A percentile compares a stretch with the other conserved stretches of the same genome.
Evolutionary conservation across 2,329 filamentous ascomycete species (phyloP).

Genomic region (Plectosphaerella cucumerina): DNA sequence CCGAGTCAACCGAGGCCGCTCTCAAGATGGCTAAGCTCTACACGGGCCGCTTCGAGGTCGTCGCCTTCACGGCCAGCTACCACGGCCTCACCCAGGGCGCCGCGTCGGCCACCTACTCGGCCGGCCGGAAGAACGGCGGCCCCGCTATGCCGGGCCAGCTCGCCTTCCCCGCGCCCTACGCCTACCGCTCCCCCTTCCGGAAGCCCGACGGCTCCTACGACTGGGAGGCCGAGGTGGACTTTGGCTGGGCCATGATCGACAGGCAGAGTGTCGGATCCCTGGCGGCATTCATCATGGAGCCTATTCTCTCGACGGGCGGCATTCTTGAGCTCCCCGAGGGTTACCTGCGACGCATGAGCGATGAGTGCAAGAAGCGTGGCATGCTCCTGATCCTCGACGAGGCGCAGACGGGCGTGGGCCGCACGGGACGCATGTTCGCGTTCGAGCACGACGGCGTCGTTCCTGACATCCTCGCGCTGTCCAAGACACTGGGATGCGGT

Average conservation of each 20-base stretch:
- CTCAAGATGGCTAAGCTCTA: constrained; percentile 60
- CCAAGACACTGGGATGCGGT: constrained; percentile 51
- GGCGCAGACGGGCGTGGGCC: constrained; percentile 54
- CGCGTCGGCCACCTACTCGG: constrained; percentile 47
- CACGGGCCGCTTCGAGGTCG: constrained; percentile 61
- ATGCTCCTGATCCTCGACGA: constrained; percentile 59
- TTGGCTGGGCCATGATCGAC: constrained; percentile 58
- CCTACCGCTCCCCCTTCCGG: constrained; percentile 58
- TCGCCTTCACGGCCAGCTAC: constrained; percentile 54
- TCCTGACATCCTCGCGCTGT: constrained; percentile 45
- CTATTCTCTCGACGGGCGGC: constrained; percentile 52
- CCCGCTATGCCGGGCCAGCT: constrained; percentile 51
- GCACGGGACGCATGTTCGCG: constrained; percentile 55
- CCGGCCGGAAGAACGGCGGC: constrained; percentile 41
- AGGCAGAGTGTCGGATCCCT: constrained; percentile 54
- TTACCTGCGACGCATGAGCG: constrained; percentile 48
- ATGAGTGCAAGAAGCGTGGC: constrained; percentile 47
- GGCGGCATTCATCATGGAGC: constrained; percentile 59
- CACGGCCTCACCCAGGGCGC: constrained; percentile 56
- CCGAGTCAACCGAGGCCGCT: constrained; percentile 53
- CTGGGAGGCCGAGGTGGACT: constrained; percentile 61
- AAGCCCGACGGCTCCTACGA: constrained; percentile 57
- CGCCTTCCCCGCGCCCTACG: constrained; percentile 54
- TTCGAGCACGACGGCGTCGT: constrained; percentile 42
- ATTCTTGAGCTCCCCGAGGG: constrained; percentile 51